A percentile compares a stretch with the other conserved stretches of the same genome.
These are phyloP conservation scores for Lonicera japonica DNA, from an alignment of 129 eudicot genomes.

Conservation along the genomic window DNA sequence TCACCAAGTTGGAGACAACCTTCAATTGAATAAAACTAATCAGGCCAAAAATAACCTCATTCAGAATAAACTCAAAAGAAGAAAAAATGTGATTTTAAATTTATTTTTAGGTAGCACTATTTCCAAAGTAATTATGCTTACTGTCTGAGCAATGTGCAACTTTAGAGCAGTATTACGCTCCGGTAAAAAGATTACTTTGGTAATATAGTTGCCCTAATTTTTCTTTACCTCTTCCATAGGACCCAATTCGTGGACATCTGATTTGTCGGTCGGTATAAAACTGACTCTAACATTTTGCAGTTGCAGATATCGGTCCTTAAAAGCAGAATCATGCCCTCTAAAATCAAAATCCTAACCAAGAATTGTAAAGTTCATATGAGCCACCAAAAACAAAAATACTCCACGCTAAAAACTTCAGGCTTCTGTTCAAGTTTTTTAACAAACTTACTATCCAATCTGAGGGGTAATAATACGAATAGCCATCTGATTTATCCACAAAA, in stretches of 20 bases:
- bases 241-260: conserved; percentile 81
- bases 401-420: background rate
- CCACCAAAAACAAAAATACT: background rate
- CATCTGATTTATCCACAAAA: conserved; percentile 71
- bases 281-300: conserved; percentile 89
- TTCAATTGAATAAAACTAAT: conserved; percentile 7
- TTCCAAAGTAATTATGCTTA: no score
- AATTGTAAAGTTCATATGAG: background rate
- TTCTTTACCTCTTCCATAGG: conserved; percentile 52
- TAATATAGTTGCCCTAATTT: no score
- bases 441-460: conserved; percentile 88
- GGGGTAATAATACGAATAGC: conserved; percentile 79
- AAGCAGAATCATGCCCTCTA: conserved; percentile 92
- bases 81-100: no score
- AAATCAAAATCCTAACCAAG: conserved; percentile 65
- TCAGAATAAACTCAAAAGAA: background rate
- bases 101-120: no score
- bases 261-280: conserved; percentile 76
- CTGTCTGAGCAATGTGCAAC: no score
- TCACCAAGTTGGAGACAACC: conserved; percentile 55
- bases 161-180: no score
- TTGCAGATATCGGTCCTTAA: conserved; percentile 75
- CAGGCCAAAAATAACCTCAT: background rate
- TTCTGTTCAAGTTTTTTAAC: background rate
- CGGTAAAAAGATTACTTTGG: no score